A percentile compares a stretch with the other conserved stretches of the same genome.
These are phyloP conservation scores for Phytophthora parvispora DNA, from an alignment of 352 stramenopile genomes.

Conservation along the genomic window DNA sequence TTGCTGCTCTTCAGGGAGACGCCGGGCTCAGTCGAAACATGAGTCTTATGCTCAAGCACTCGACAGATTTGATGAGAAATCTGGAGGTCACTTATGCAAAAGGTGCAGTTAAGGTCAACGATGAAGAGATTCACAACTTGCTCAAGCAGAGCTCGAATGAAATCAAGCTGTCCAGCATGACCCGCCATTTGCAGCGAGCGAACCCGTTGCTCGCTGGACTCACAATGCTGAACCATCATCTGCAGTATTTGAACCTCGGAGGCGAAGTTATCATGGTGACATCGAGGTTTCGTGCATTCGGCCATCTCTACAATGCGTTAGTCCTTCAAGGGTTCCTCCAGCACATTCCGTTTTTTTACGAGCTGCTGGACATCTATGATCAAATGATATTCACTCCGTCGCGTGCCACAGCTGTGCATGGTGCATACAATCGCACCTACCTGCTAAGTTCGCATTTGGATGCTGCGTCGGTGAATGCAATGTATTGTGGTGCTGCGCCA, in stretches of 20 bases:
- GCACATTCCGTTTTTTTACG: constrained; percentile 36
- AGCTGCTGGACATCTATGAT: constrained; percentile 31
- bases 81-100: constrained; percentile 24
- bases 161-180: constrained; percentile 6
- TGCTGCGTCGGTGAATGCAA: constrained; percentile 25
- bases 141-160: constrained; percentile 10
- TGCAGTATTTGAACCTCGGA: constrained; percentile 28
- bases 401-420: constrained; percentile 19
- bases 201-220: constrained; percentile 43
- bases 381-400: constrained; percentile 38
- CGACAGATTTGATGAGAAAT: constrained; percentile 20
- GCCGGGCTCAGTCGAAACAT: constrained; percentile 20
- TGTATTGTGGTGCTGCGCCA: constrained; percentile 17
- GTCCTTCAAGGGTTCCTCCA: constrained; percentile 25
- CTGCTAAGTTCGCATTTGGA: constrained; percentile 30
- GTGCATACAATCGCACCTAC: constrained; percentile 30
- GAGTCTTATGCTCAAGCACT: constrained; percentile 36
- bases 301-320: constrained; percentile 46
- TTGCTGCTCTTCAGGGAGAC: constrained; percentile 39
- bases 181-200: constrained; percentile 12
- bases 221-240: constrained; percentile 37
- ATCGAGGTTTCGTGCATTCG: constrained; percentile 36
- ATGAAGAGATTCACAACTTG: constrained; percentile 14
- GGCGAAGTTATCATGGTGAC: constrained; percentile 31
- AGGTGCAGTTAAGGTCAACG: constrained; percentile 17